Percentiles rank a stretch among this genome's conserved stretches.
Evolutionary conservation across 2,329 filamentous ascomycete genomes (phyloP).

Genomic region (Hymenoscyphus salicellus): DNA sequence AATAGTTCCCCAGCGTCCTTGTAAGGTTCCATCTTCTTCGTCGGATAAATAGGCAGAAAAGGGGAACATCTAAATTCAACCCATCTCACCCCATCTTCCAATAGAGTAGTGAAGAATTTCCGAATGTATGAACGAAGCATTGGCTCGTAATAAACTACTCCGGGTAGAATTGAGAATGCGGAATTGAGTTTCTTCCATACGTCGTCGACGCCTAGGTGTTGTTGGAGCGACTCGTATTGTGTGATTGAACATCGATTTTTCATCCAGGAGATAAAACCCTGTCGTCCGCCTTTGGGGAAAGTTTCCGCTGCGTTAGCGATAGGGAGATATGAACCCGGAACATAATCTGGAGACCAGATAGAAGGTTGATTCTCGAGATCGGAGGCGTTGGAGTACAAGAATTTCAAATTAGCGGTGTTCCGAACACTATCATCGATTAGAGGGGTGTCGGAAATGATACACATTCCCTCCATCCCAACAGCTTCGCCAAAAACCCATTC

Average conservation of each 20-base stretch:
- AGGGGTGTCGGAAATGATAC: slow-evolving; percentile 55
- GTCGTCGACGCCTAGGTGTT: slow-evolving; percentile 78
- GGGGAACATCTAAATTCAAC: slow-evolving; percentile 66
- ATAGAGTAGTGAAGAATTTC: slow-evolving; percentile 64
- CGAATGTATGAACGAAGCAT: slow-evolving; percentile 76
- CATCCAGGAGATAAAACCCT: slow-evolving; percentile 73
- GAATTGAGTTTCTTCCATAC: slow-evolving; percentile 77
- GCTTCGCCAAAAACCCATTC: slow-evolving; percentile 71
- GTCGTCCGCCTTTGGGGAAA: slow-evolving; percentile 60
- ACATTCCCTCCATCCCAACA: slow-evolving; percentile 69
- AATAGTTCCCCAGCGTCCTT: slow-evolving; percentile 50
- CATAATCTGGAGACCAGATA: slow-evolving; percentile 65
- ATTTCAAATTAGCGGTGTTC: slow-evolving; percentile 53
- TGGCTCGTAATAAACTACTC: slow-evolving; percentile 81
- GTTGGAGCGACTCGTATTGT: slow-evolving; percentile 65
- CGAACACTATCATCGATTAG: slow-evolving; percentile 52
- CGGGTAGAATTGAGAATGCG: slow-evolving; percentile 68
- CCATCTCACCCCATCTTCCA: slow-evolving; percentile 76
- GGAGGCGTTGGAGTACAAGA: slow-evolving; percentile 47
- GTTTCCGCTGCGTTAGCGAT: slow-evolving; percentile 65
- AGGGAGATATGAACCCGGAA: slow-evolving; percentile 32
- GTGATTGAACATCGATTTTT: slow-evolving; percentile 68
- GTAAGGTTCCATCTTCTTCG: slow-evolving; percentile 59
- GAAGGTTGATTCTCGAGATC: slow-evolving; percentile 34
- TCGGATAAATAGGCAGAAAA: slow-evolving; percentile 64